A percentile compares a stretch with the other conserved stretches of the same genome.
Evolutionary conservation across 2,329 filamentous ascomycete species (phyloP).

Genomic region (Fusarium nurragi): DNA sequence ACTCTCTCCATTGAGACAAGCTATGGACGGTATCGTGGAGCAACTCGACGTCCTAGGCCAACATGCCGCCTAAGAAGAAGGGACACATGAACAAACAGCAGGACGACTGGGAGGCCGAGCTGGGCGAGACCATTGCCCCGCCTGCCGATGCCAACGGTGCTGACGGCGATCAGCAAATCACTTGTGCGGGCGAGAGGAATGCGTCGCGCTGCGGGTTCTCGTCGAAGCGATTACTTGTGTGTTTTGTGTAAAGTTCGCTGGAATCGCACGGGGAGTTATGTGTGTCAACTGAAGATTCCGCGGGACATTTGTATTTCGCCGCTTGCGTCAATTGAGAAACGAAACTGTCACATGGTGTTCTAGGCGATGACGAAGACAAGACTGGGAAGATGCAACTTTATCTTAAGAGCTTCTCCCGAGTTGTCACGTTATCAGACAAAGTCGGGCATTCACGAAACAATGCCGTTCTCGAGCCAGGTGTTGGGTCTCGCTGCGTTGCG

Average conservation of each 20-base stretch:
- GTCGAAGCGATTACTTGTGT: constrained; percentile 23
- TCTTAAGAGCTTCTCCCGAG: neutral
- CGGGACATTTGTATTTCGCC: too few species aligned
- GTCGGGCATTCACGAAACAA: constrained; percentile 58
- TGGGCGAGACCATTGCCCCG: constrained; percentile 80
- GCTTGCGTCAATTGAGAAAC: too few species aligned
- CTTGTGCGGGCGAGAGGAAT: too few species aligned
- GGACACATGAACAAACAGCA: constrained; percentile 79
- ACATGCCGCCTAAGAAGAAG: constrained; percentile 96
- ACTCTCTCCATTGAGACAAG: too few species aligned
- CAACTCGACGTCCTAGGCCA: too few species aligned
- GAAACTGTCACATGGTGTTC: too few species aligned
- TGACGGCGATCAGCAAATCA: constrained; percentile 55
- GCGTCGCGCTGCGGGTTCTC: constrained; percentile 42
- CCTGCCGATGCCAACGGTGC: constrained; percentile 51
- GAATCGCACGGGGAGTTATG: constrained; percentile 12
- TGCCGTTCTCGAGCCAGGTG: constrained; percentile 48
- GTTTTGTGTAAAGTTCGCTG: constrained; percentile 1
- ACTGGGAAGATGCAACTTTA: neutral
- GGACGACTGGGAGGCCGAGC: constrained; percentile 94
- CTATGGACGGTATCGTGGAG: too few species aligned
- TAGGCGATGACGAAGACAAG: neutral
- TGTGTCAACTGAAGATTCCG: constrained; percentile 37
- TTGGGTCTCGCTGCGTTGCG: constrained; percentile 46
- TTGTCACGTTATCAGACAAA: constrained; percentile 51